Conservation (phyloP, 148 eudicot genomes). For the Vaccinium myrtillus region DNA sequence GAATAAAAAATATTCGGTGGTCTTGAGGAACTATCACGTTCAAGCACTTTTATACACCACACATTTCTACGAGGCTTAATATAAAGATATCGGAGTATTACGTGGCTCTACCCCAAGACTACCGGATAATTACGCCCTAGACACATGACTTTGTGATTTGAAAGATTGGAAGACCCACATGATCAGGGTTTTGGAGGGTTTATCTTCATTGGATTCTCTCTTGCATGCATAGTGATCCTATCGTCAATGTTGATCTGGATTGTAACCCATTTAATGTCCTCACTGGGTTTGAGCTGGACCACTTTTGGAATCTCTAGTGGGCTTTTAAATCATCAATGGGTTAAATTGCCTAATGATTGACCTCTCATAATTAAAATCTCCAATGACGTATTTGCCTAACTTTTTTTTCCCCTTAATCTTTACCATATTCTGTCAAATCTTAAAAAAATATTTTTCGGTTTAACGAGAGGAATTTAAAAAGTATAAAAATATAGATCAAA, state of each 20-base stretch:
- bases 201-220: constrained; percentile 25
- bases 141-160: neutral
- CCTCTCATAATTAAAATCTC: neutral
- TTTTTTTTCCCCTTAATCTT: no score
- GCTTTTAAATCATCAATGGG: neutral
- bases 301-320: neutral
- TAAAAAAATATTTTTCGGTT: no score
- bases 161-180: constrained; percentile 1
- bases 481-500: no score
- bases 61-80: no score
- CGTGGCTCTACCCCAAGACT: no score
- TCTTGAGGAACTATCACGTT: no score
- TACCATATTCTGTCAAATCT: no score
- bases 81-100: no score
- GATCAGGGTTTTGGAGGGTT: constrained; percentile 6
- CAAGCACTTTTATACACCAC: no score
- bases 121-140: neutral
- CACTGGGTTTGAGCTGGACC: constrained; percentile 5
- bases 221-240: neutral
- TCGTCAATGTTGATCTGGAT: constrained; percentile 11
- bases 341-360: neutral
- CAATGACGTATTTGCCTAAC: neutral
- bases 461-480: no score
- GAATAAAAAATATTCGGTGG: no score
- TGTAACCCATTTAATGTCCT: constrained; percentile 8